Conservation (phyloP, 495 filamentous ascomycete genomes). For the Aspergillus kassunensis region DNA sequence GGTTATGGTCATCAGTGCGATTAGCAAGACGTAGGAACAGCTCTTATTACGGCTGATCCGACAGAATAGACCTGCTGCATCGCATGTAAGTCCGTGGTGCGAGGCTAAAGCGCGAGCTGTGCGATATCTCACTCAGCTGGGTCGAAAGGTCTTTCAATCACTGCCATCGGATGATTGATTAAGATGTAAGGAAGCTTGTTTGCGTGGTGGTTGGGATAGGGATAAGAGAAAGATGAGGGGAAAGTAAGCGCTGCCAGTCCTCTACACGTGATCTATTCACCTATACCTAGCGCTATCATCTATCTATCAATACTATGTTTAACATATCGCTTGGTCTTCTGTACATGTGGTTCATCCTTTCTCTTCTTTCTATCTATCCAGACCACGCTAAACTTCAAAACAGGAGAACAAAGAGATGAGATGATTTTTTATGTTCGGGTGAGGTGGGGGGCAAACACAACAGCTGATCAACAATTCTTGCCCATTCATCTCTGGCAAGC, state of each 20-base stretch:
- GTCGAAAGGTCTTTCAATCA: background rate
- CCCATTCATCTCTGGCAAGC: too few relatives aligned
- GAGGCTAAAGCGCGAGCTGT: background rate
- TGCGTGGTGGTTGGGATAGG: background rate
- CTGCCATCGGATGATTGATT: background rate
- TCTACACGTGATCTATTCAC: too few relatives aligned
- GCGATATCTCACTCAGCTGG: background rate
- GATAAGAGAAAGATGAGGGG: background rate
- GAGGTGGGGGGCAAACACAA: too few relatives aligned
- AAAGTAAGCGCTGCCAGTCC: background rate
- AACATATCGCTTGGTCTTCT: too few relatives aligned
- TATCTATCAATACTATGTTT: too few relatives aligned
- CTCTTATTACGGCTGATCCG: background rate
- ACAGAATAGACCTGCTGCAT: background rate
- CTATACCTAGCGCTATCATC: too few relatives aligned
- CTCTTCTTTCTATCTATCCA: too few relatives aligned
- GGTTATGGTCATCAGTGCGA: background rate
- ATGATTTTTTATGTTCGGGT: too few relatives aligned
- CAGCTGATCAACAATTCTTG: too few relatives aligned
- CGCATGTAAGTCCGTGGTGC: background rate
- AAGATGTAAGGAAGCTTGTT: background rate
- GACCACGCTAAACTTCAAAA: too few relatives aligned
- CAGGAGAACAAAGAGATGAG: too few relatives aligned
- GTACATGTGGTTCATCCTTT: too few relatives aligned
- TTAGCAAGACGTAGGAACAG: background rate